phyloP scores from a whole-genome alignment of 2,329 filamentous ascomycete species.

The Tolypocladium endophyticum region DNA sequence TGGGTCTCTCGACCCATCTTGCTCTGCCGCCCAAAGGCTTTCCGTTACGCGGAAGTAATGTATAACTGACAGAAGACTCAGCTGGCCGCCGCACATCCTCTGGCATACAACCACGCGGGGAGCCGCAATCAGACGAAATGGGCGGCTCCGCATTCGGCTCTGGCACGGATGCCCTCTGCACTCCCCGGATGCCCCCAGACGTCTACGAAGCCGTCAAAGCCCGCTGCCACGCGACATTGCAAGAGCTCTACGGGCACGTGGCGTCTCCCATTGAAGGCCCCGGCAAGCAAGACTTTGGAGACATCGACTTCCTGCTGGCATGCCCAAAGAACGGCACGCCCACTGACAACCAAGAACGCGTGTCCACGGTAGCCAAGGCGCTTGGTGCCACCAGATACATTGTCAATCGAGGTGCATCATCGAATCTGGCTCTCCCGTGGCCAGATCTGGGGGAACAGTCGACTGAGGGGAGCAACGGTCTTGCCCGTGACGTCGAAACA shows the following conservation, averaged over 20 bases:
- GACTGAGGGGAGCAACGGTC: neutral
- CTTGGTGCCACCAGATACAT: constrained; percentile 36
- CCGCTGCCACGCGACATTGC: constrained; percentile 34
- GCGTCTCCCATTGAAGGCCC: constrained; percentile 58
- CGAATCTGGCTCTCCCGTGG: constrained; percentile 47
- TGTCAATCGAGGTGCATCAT: constrained; percentile 14
- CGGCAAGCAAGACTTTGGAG: constrained; percentile 56
- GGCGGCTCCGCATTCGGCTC: constrained; percentile 52
- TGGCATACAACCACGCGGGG: neutral
- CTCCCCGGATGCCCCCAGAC: constrained; percentile 52
- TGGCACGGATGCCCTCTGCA: constrained; percentile 36
- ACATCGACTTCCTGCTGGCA: constrained; percentile 60
- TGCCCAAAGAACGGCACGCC: constrained; percentile 11
- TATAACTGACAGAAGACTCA: neutral
- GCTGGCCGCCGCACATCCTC: neutral
- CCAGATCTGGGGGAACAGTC: constrained; percentile 18
- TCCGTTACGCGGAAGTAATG: neutral
- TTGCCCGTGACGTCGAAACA: neutral
- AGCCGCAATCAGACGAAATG: constrained; percentile 32
- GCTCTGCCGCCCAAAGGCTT: neutral
- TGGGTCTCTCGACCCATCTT: neutral
- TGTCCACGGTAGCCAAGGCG: constrained; percentile 18
- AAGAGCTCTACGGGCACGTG: constrained; percentile 41
- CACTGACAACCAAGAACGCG: constrained; percentile 6
- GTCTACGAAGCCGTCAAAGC: constrained; percentile 45